Base-by-base conservation (phyloP, 2,329 filamentous ascomycete species). In the Aspergillus sp. region DNA sequence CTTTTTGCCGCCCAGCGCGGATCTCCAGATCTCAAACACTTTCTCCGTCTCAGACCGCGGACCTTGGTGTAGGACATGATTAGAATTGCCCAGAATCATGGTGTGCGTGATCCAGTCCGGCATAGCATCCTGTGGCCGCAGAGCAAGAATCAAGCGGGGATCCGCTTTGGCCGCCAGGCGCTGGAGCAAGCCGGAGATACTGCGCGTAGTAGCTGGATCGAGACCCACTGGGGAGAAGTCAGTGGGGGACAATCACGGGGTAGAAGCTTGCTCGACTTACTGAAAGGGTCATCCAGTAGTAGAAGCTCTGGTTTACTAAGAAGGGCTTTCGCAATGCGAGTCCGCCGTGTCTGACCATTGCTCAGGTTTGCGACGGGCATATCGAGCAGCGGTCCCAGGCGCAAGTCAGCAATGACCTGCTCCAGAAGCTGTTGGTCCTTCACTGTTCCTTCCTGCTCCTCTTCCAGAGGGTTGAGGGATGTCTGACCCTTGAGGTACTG, bases 81-180 rank as follows among this genome's bases (percentile, higher is more conserved):
- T 84, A 59, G 87, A 80, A 3, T 84, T 81, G 38, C 86, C 82
- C 10, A 96, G 74, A 60, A 89, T 86, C 0, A 92, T 76, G 17
- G 96, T 58, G 72, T 97, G 88, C 1, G 88, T 96, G 52, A 97
- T 87, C 94, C 94, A 99, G 1, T 88, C 83, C 0, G 94, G 94
- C 34, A 97, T 77, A 0, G 84, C 82, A 68, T 99, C 94, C 69
- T 97, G 93, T 3, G 92, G 90, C 32, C 91, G 81, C 11, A 93
- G 79, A 41, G 87, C 88, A 34, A 97, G 73, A 2, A 97, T 77
- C 20, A 97, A 76, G 29, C 90, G 81, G 0, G 91, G 92, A 5
- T 78, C 79, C 13, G 82, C 82, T 45, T 79, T 81, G 53, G 82
- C 78, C 0, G 91, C 88, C 51, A 97, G 74, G 0, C 79, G 78